phyloP scores from a whole-genome alignment of 1,139 yeast genomes.

The Scheffersomyces quercinus region DNA sequence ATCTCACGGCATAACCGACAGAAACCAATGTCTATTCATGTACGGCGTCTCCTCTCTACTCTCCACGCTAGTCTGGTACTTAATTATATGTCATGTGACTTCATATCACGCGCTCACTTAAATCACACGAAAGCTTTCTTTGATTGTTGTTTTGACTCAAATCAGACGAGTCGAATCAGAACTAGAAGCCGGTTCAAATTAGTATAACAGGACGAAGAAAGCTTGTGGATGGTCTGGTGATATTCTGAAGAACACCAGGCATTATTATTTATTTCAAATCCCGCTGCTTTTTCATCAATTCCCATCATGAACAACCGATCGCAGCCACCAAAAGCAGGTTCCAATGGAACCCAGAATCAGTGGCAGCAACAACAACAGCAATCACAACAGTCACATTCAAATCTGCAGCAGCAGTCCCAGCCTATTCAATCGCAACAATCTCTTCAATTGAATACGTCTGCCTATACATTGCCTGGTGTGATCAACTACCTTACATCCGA shows the following conservation, averaged over 20 bases:
- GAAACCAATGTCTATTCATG: too few relatives aligned
- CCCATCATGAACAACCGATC: constrained; percentile 3
- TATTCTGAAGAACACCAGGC: too few relatives aligned
- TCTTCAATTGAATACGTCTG: constrained; percentile 12
- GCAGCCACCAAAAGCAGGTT: constrained; percentile 2
- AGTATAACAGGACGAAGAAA: too few relatives aligned
- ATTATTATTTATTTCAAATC: too few relatives aligned
- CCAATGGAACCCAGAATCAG: constrained; percentile 6
- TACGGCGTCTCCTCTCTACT: too few relatives aligned
- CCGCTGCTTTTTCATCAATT: too few relatives aligned
- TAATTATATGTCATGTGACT: not conserved
- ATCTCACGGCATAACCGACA: too few relatives aligned
- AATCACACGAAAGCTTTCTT: constrained; percentile 2
- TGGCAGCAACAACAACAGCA: constrained; percentile 10
- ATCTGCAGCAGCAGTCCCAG: constrained; percentile 13
- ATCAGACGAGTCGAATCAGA: too few relatives aligned
- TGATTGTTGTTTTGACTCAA: too few relatives aligned
- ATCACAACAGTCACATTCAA: constrained; percentile 10
- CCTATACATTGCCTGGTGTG: constrained; percentile 63
- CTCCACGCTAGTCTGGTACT: too few relatives aligned
- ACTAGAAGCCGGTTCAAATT: too few relatives aligned
- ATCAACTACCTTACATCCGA: constrained; percentile 62
- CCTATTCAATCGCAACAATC: constrained; percentile 9
- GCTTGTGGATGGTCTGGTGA: too few relatives aligned
- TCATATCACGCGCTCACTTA: not conserved